Conservation (phyloP, 345 rosid genomes). For the Euclidium syriacum region DNA sequence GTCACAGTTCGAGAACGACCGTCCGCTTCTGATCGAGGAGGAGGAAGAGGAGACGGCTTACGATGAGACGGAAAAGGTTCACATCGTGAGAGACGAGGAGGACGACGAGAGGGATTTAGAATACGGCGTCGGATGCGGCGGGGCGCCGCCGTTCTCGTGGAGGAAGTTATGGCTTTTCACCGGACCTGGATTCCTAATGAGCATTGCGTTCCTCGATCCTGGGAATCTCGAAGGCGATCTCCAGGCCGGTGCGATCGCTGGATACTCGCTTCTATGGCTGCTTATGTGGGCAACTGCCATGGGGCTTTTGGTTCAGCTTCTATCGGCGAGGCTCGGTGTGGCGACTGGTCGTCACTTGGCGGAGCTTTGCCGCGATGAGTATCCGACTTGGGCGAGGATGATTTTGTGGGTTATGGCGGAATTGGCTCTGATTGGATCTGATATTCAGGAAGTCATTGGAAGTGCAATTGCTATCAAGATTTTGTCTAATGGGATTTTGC, state of each 20-base stretch:
- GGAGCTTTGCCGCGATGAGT: slow-evolving; percentile 87
- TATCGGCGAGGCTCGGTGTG: slow-evolving; percentile 87
- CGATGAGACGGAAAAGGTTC: slow-evolving; percentile 69
- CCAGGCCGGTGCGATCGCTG: slow-evolving; percentile 92
- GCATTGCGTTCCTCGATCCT: slow-evolving; percentile 92
- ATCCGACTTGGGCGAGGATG: slow-evolving; percentile 76
- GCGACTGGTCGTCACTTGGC: slow-evolving; percentile 90
- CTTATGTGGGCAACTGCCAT: slow-evolving; percentile 95
- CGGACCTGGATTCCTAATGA: slow-evolving; percentile 92
- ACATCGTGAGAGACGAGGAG: slow-evolving; percentile 43
- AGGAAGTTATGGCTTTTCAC: slow-evolving; percentile 87
- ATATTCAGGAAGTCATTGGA: slow-evolving; percentile 92
- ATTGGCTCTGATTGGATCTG: slow-evolving; percentile 85
- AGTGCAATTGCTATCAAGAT: slow-evolving; percentile 91
- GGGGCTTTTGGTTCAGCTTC: slow-evolving; percentile 85
- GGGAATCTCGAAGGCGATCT: slow-evolving; percentile 96
- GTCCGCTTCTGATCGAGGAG: slow-evolving; percentile 12
- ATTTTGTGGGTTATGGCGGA: slow-evolving; percentile 91
- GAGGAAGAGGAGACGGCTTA: slow-evolving; percentile 56
- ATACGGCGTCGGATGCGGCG: slow-evolving; percentile 28
- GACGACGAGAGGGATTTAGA: slow-evolving; percentile 19
- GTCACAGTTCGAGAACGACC: slow-evolving; percentile 12
- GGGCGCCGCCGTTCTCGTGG: slow-evolving; percentile 84
- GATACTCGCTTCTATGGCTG: slow-evolving; percentile 85
- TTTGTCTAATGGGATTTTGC: slow-evolving; percentile 68